phyloP scores from a whole-genome alignment of 192 early-diverging fungal species.

The Umbelopsis sp. region DNA sequence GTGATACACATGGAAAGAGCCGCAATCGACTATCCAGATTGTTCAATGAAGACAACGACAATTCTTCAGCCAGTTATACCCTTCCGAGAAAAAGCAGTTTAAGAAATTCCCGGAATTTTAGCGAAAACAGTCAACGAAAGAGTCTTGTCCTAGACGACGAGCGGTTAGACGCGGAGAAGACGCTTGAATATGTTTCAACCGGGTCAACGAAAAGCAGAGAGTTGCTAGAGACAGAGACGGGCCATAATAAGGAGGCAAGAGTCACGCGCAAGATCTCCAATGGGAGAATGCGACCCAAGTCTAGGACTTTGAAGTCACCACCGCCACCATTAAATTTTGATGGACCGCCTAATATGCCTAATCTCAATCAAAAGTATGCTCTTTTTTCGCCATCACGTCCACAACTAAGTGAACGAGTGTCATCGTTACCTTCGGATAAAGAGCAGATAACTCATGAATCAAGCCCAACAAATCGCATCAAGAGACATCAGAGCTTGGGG shows the following conservation, averaged over 20 bases:
- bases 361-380: slow-evolving; percentile 1
- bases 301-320: background rate
- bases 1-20: background rate
- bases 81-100: slow-evolving; percentile 11
- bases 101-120: slow-evolving; percentile 12
- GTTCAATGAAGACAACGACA: background rate
- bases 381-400: background rate
- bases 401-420: background rate
- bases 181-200: too few species aligned
- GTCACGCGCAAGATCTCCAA: background rate
- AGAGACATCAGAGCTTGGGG: slow-evolving; percentile 15
- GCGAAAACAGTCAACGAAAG: background rate
- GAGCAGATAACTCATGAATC: background rate
- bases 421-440: background rate
- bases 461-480: background rate
- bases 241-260: slow-evolving; percentile 4
- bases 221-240: background rate
- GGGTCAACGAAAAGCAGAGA: too few species aligned
- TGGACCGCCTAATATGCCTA: slow-evolving; percentile 7
- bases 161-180: background rate
- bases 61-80: background rate
- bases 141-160: background rate
- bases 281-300: background rate
- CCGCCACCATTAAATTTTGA: slow-evolving; percentile 10
- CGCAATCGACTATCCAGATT: background rate